Base-by-base conservation (phyloP, 805 yeast species). In the Zygotorulaspora sp. region DNA sequence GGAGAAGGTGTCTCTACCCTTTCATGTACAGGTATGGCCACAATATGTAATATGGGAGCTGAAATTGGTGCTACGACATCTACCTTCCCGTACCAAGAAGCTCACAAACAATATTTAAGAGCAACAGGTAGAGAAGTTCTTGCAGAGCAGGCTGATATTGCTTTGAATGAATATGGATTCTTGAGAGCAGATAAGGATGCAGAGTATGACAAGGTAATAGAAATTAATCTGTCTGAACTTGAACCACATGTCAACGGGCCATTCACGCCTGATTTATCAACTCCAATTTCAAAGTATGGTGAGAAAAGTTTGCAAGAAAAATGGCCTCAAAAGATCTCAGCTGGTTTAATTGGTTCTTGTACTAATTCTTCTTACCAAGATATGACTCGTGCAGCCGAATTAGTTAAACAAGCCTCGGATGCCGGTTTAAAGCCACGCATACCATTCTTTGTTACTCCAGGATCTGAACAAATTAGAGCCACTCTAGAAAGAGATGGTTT, bases 11-110 rank as follows among this genome's bases (percentile, higher is more conserved):
- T 88, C 31, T 71, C 80, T 45, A 70, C 83, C 38, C 76, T 92
- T 56, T 82, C 95, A 16, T 87, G 96, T 71, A 92, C 98, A 23
- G 98, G 98, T 71, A 92, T 92, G 98, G 98, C 95, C 45, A 92
- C 98, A 44, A 90, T 92, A 64, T 90, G 97, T 76, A 92, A 92
- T 68, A 92, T 92, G 98, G 98, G 98, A 63, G 98, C 98, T 38
- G 98, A 92, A 70, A 88, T 92, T 42, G 98, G 98, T 66, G 98
- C 98, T 30, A 92, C 98, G 25, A 92, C 98, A 30, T 90, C 97
- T 16, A 78, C 86, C 40, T 92, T 92, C 87, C 98, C 98, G 47
- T 90, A 80, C 76, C 88, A 83, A 56, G 77, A 75, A 35, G 81
- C 89, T 37, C 87, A 83, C 71, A 72, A 69, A 53, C 74, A 85